Evolutionary conservation across 2,329 filamentous ascomycete genomes (phyloP).

Genomic region (Nectriaceae sp.): DNA sequence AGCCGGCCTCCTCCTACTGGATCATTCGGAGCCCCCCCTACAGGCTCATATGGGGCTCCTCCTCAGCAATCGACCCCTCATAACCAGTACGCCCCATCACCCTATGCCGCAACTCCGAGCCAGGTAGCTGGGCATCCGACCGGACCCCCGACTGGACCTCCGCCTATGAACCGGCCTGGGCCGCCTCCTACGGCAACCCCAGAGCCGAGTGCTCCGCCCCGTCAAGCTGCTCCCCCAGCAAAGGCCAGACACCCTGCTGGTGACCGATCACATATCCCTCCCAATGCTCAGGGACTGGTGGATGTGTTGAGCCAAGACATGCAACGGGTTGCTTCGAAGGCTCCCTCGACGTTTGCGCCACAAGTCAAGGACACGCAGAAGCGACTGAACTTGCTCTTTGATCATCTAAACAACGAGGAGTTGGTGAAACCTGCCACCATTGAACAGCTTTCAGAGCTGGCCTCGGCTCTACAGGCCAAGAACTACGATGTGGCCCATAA

Average conservation of each 20-base stretch:
- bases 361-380: conserved; percentile 96
- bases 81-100: conserved; percentile 63
- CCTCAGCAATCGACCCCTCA: conserved; percentile 48
- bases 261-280: conserved; percentile 86
- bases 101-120: conserved; percentile 41
- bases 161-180: conserved; percentile 34
- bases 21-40: conserved; percentile 45
- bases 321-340: conserved; percentile 82
- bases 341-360: conserved; percentile 80
- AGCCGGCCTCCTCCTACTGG: conserved; percentile 50
- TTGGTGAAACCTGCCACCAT: conserved; percentile 80
- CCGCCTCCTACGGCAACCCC: conserved; percentile 31
- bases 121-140: conserved; percentile 42
- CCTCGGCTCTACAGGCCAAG: conserved; percentile 66
- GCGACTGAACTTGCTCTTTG: conserved; percentile 88
- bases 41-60: conserved; percentile 45
- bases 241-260: conserved; percentile 74
- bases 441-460: conserved; percentile 63
- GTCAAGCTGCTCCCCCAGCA: conserved; percentile 50
- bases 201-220: conserved; percentile 42
- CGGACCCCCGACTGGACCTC: conserved; percentile 45
- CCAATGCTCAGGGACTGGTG: conserved; percentile 73
- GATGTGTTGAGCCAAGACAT: conserved; percentile 83
- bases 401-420: conserved; percentile 95
- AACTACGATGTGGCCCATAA: conserved; percentile 68